Evolutionary conservation across 345 rosid genomes (phyloP).

Genomic region (Mallotus nudiflorus): DNA sequence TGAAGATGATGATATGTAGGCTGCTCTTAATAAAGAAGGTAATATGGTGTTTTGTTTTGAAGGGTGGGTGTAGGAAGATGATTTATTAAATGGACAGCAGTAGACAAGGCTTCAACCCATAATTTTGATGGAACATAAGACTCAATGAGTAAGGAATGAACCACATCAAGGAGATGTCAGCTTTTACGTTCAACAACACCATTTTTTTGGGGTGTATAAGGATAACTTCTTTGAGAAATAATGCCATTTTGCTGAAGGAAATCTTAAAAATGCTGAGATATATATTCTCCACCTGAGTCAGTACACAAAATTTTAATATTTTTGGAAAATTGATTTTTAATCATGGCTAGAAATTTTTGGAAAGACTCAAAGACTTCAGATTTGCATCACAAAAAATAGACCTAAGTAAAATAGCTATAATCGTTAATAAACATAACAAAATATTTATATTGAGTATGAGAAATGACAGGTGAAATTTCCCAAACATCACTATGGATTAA

Average conservation of each 20-base stretch:
- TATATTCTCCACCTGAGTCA: not conserved
- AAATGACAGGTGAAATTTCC: too few relatives aligned
- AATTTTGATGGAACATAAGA: not conserved
- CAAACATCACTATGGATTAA: not conserved
- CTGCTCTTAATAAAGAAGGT: too few relatives aligned
- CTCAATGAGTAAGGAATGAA: conserved; percentile 2
- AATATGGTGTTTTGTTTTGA: conserved; percentile 5
- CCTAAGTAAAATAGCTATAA: too few relatives aligned
- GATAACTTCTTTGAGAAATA: conserved; percentile 8
- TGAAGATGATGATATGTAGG: too few relatives aligned
- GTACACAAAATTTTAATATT: not conserved
- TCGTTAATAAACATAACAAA: too few relatives aligned
- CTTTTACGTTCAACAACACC: not conserved
- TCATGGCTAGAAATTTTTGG: not conserved
- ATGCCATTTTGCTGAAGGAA: too few relatives aligned
- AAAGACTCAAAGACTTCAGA: not conserved
- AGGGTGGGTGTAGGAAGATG: not conserved
- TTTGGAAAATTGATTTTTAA: not conserved
- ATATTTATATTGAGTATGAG: too few relatives aligned
- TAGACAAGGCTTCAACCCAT: too few relatives aligned
- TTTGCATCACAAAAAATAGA: not conserved
- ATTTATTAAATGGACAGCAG: not conserved
- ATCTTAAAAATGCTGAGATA: not conserved
- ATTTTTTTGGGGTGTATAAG: conserved; percentile 1
- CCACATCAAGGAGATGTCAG: not conserved